These are phyloP conservation scores for Prunus dulcis DNA, from an alignment of 306 rosid genomes.

Conservation along the genomic window DNA sequence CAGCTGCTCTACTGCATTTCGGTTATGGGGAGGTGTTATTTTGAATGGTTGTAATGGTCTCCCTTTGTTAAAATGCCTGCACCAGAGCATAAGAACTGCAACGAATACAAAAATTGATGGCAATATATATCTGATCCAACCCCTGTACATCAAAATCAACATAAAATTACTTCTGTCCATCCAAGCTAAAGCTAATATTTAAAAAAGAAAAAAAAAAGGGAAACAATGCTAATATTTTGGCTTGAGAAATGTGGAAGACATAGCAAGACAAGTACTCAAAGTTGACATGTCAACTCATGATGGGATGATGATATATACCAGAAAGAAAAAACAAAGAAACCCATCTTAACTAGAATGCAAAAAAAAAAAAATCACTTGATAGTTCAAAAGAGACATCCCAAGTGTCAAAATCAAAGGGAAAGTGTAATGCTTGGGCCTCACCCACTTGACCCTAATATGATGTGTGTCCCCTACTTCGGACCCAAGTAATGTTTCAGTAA, in stretches of 20 bases:
- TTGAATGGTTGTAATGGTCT: constrained; percentile 58
- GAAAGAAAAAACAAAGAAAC: no score
- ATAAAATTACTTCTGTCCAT: constrained; percentile 12
- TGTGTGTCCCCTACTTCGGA: no score
- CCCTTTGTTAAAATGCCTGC: constrained; percentile 54
- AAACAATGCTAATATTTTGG: constrained; percentile 5
- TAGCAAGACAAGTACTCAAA: not conserved
- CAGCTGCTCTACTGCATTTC: constrained; percentile 85
- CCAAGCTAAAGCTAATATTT: not conserved
- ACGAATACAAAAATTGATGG: constrained; percentile 52
- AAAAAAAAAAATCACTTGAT: no score
- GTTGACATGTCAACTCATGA: no score
- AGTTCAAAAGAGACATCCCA: no score
- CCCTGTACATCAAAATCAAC: constrained; percentile 50
- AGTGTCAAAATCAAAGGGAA: no score
- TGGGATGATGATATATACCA: no score
- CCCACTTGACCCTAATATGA: no score
- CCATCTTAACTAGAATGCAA: no score
- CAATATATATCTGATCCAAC: constrained; percentile 72
- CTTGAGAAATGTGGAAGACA: not conserved
- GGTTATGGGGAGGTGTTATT: constrained; percentile 63
- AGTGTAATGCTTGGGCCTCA: no score
- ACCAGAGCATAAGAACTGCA: constrained; percentile 71
- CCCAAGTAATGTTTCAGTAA: no score
- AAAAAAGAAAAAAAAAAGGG: no score